Percentiles rank a stretch among this genome's conserved stretches.
Conservation (phyloP, 768 basidiomycete genomes). For the Phaeolepiota aurea region DNA sequence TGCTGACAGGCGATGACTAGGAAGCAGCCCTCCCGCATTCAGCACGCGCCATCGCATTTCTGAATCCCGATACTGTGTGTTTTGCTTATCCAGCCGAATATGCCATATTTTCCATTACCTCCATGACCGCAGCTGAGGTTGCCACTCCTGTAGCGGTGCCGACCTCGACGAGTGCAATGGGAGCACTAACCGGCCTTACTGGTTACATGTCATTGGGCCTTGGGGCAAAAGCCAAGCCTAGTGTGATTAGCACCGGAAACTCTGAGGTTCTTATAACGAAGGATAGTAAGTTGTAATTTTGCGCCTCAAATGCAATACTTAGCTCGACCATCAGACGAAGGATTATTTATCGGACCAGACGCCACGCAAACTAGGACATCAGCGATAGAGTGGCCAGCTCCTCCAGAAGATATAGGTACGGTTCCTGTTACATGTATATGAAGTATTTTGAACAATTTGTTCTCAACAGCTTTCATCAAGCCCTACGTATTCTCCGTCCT, state of each 20-base stretch:
- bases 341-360: slow-evolving; percentile 53
- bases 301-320: neutral
- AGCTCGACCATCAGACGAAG: slow-evolving; percentile 42
- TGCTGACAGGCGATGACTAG: no score
- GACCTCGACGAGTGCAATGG: slow-evolving; percentile 45
- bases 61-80: slow-evolving; percentile 50
- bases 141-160: slow-evolving; percentile 31
- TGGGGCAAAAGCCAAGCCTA: slow-evolving; percentile 66
- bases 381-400: slow-evolving; percentile 65
- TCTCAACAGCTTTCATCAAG: slow-evolving; percentile 49
- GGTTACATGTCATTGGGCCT: slow-evolving; percentile 83
- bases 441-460: neutral
- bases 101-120: slow-evolving; percentile 61
- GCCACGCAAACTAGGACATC: slow-evolving; percentile 41
- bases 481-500: slow-evolving; percentile 76
- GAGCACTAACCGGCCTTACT: slow-evolving; percentile 70
- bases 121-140: slow-evolving; percentile 50
- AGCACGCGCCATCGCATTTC: slow-evolving; percentile 75
- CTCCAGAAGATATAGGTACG: slow-evolving; percentile 74
- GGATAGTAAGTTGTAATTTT: slow-evolving; percentile 51
- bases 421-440: neutral
- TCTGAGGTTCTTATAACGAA: slow-evolving; percentile 65
- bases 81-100: slow-evolving; percentile 77
- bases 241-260: slow-evolving; percentile 43
- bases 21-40: slow-evolving; percentile 84